These are phyloP conservation scores for Venturia oleaginea DNA, from an alignment of 2,329 filamentous ascomycete genomes.

Conservation along the genomic window DNA sequence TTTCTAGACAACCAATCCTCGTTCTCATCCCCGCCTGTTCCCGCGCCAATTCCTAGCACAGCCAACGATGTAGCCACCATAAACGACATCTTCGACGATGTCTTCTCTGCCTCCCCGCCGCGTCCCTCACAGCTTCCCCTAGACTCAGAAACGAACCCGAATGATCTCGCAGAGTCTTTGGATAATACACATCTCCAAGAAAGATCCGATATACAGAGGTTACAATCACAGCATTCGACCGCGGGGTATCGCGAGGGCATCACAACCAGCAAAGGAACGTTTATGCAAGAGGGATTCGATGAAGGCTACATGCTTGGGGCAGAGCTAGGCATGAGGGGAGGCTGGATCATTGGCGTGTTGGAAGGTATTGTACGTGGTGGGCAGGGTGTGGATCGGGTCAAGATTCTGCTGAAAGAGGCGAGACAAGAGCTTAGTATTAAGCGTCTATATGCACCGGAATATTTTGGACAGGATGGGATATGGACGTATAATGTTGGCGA, in stretches of 20 bases:
- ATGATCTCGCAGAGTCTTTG: not conserved
- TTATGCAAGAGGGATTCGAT: slow-evolving; percentile 83
- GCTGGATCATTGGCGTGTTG: slow-evolving; percentile 65
- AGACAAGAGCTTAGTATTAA: slow-evolving; percentile 51
- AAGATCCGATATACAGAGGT: slow-evolving; percentile 59
- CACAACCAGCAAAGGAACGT: slow-evolving; percentile 60
- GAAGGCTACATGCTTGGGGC: slow-evolving; percentile 82
- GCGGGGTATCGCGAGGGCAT: slow-evolving; percentile 89
- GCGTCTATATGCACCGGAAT: slow-evolving; percentile 55
- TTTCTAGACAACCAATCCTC: not conserved
- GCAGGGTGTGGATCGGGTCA: slow-evolving; percentile 16
- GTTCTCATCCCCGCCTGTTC: not conserved
- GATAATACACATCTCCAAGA: not conserved
- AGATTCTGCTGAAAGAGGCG: slow-evolving; percentile 35
- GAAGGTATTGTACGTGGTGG: slow-evolving; percentile 52
- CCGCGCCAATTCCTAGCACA: not conserved
- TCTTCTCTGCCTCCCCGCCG: slow-evolving; percentile 2
- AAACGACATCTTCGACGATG: slow-evolving; percentile 1
- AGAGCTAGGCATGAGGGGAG: slow-evolving; percentile 64
- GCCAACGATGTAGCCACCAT: not conserved
- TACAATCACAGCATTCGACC: slow-evolving; percentile 69
- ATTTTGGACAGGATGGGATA: slow-evolving; percentile 60
- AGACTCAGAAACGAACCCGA: not conserved
- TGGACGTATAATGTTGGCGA: slow-evolving; percentile 55
- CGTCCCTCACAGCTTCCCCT: not conserved